phyloP scores from a whole-genome alignment of 257 asterid species.

The Ocimum tenuiflorum region DNA sequence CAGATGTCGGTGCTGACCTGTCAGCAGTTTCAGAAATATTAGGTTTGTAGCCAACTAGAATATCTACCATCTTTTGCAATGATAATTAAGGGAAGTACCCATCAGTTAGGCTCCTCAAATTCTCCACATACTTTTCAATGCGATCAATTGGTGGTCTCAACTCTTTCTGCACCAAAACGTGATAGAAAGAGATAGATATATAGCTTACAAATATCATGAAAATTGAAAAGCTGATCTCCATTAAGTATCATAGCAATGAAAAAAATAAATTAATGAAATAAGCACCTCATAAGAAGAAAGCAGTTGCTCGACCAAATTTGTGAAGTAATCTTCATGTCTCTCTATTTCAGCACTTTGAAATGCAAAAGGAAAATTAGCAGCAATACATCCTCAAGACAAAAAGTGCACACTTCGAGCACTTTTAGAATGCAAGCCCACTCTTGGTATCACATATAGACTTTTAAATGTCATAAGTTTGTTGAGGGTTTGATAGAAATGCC shows the following conservation, averaged over 20 bases:
- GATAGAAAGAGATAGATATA: neutral
- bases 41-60: neutral
- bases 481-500: neutral
- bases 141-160: slow-evolving; percentile 71
- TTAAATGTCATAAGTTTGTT: neutral
- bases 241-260: neutral
- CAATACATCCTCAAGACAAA: slow-evolving; percentile 17
- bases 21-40: slow-evolving; percentile 14
- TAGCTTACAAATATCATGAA: slow-evolving; percentile 5
- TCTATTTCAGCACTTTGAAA: slow-evolving; percentile 71
- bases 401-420: neutral
- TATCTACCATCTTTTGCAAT: slow-evolving; percentile 5
- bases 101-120: slow-evolving; percentile 59
- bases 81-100: slow-evolving; percentile 40
- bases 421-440: neutral
- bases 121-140: slow-evolving; percentile 74
- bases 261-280: neutral
- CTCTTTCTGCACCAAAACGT: slow-evolving; percentile 53
- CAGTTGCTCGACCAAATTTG: slow-evolving; percentile 54
- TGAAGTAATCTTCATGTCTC: slow-evolving; percentile 76
- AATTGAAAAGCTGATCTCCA: slow-evolving; percentile 4
- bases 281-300: slow-evolving; percentile 82
- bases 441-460: neutral
- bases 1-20: slow-evolving; percentile 47
- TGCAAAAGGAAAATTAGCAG: slow-evolving; percentile 23